A percentile compares a stretch with the other conserved stretches of the same genome.
Conservation (phyloP, 805 yeast species). For the Nakazawaea molendinolei region DNA sequence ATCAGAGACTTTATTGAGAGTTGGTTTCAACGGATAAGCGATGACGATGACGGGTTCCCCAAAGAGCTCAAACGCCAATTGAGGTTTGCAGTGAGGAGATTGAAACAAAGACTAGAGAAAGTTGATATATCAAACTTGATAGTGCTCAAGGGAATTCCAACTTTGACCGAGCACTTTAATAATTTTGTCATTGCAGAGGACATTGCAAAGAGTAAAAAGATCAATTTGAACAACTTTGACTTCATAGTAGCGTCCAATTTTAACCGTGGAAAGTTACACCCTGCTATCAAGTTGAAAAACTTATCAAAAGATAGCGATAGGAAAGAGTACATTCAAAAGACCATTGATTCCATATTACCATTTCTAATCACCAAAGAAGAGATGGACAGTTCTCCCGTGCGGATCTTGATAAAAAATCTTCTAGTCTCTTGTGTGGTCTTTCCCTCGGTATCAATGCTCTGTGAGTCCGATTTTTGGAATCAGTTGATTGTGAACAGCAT, state of each 20-base stretch:
- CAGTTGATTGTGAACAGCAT: constrained; percentile 50
- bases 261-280: constrained; percentile 50
- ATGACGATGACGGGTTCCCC: constrained; percentile 29
- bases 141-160: constrained; percentile 54
- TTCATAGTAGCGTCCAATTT: constrained; percentile 36
- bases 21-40: constrained; percentile 48
- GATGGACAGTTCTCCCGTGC: constrained; percentile 41
- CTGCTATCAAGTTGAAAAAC: constrained; percentile 37
- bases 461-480: constrained; percentile 78
- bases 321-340: constrained; percentile 41
- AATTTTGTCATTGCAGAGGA: constrained; percentile 40
- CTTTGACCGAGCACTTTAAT: constrained; percentile 57
- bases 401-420: constrained; percentile 53
- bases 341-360: constrained; percentile 39
- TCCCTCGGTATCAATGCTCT: constrained; percentile 43
- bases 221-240: constrained; percentile 29
- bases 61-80: constrained; percentile 39
- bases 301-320: constrained; percentile 33
- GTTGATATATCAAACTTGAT: constrained; percentile 52
- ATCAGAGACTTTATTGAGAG: constrained; percentile 45
- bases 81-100: constrained; percentile 28
- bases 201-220: constrained; percentile 21
- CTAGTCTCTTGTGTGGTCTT: constrained; percentile 48
- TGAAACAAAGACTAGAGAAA: constrained; percentile 34
- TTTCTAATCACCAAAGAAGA: constrained; percentile 40